Percentiles rank a stretch among this genome's conserved stretches.
These are phyloP conservation scores for Alopecurus myosuroides DNA, from an alignment of 176 grass and related monocot species.

Conservation along the genomic window DNA sequence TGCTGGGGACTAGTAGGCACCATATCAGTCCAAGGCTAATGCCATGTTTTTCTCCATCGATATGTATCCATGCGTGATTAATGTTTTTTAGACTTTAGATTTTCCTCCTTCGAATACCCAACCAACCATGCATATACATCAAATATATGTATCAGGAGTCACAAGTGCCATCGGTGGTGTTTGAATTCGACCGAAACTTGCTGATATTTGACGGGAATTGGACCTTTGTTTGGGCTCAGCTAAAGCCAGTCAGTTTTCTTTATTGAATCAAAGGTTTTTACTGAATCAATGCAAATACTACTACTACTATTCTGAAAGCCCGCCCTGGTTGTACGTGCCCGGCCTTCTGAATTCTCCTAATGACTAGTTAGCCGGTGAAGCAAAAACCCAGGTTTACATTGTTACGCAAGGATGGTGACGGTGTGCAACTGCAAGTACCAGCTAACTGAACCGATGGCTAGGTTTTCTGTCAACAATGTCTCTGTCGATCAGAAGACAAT, in stretches of 20 bases:
- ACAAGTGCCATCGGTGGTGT: not conserved
- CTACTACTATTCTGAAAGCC: no score
- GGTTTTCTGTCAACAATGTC: not conserved
- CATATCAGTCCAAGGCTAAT: not conserved
- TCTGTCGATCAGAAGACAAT: not conserved
- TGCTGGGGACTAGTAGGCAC: not conserved
- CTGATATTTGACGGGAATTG: not conserved
- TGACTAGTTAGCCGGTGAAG: not conserved
- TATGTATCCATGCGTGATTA: not conserved
- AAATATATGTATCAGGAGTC: not conserved
- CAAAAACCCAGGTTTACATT: not conserved
- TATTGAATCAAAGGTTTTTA: no score
- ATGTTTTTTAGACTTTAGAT: not conserved
- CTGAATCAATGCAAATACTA: not conserved
- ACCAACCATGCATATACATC: not conserved
- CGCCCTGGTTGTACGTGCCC: not conserved
- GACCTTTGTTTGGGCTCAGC: no score
- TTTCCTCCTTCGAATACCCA: not conserved
- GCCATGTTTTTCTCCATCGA: not conserved
- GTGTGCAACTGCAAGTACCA: not conserved
- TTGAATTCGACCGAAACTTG: not conserved
- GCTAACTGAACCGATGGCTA: not conserved
- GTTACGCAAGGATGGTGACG: not conserved
- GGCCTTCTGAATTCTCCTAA: not conserved
- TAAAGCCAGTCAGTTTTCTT: no score